These are phyloP conservation scores for Solanum pimpinellifolium DNA, from an alignment of 257 asterid species.

Conservation along the genomic window DNA sequence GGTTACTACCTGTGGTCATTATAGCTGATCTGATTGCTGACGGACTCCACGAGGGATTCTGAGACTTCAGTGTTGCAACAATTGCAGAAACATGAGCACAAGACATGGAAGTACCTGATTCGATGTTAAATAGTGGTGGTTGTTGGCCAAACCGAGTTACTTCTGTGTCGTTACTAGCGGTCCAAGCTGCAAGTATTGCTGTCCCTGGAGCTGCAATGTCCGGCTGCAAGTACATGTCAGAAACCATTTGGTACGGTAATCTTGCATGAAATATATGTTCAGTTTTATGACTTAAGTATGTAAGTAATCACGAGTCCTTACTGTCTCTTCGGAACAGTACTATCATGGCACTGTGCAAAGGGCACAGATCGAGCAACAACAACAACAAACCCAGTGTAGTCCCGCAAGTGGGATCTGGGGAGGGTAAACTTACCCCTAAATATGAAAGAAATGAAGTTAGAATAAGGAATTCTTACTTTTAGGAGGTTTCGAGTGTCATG, in stretches of 20 bases:
- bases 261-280: neutral
- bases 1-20: neutral
- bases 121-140: neutral
- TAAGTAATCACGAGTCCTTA: neutral
- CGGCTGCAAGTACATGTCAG: neutral
- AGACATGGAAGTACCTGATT: neutral
- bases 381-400: neutral
- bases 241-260: neutral
- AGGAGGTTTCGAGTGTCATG: neutral
- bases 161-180: neutral
- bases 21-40: neutral
- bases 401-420: neutral
- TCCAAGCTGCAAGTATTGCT: neutral
- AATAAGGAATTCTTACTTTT: neutral
- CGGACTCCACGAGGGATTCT: neutral
- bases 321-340: neutral
- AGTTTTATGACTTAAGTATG: neutral
- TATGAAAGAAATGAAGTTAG: neutral
- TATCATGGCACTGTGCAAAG: neutral
- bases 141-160: neutral
- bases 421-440: neutral
- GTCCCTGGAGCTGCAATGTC: neutral
- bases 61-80: neutral
- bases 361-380: neutral
- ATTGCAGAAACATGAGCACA: neutral